phyloP scores from a whole-genome alignment of 2,329 filamentous ascomycete species.

The Alternaria longipes region DNA sequence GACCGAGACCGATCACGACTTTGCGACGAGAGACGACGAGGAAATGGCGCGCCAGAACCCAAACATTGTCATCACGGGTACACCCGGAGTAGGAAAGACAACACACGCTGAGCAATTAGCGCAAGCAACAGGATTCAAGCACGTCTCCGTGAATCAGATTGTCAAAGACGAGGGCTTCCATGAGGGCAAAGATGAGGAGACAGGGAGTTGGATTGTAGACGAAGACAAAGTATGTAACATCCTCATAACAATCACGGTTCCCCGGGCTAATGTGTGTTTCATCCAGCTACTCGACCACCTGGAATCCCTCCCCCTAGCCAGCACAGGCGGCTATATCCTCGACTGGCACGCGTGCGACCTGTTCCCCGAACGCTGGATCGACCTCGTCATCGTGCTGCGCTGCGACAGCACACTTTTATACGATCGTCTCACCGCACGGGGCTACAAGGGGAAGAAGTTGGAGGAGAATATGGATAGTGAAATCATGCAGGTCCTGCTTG shows the following conservation, averaged over 20 bases:
- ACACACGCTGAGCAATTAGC: conserved; percentile 87
- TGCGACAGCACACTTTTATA: conserved; percentile 83
- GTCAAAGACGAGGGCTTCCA: conserved; percentile 89
- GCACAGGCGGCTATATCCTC: conserved; percentile 83
- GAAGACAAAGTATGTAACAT: conserved; percentile 82
- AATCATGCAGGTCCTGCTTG: conserved; percentile 93
- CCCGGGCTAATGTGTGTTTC: not conserved
- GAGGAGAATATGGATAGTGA: conserved; percentile 97
- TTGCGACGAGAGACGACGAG: not conserved
- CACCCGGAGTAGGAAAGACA: conserved; percentile 94
- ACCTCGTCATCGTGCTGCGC: conserved; percentile 90
- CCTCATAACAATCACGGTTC: not conserved
- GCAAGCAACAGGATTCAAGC: conserved; percentile 77
- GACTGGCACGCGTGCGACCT: conserved; percentile 99
- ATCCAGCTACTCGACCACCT: conserved; percentile 84
- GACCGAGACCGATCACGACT: not conserved
- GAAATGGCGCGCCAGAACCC: conserved; percentile 62
- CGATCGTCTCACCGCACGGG: conserved; percentile 79
- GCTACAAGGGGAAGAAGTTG: conserved; percentile 85
- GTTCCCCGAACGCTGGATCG: conserved; percentile 92
- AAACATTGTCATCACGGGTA: conserved; percentile 95
- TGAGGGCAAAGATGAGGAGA: conserved; percentile 86
- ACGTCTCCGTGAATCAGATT: conserved; percentile 88
- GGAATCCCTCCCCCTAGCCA: conserved; percentile 73
- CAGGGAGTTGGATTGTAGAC: conserved; percentile 90